These are phyloP conservation scores for Hypoxylon crocopeplum DNA, from an alignment of 495 filamentous ascomycete species.

Conservation along the genomic window DNA sequence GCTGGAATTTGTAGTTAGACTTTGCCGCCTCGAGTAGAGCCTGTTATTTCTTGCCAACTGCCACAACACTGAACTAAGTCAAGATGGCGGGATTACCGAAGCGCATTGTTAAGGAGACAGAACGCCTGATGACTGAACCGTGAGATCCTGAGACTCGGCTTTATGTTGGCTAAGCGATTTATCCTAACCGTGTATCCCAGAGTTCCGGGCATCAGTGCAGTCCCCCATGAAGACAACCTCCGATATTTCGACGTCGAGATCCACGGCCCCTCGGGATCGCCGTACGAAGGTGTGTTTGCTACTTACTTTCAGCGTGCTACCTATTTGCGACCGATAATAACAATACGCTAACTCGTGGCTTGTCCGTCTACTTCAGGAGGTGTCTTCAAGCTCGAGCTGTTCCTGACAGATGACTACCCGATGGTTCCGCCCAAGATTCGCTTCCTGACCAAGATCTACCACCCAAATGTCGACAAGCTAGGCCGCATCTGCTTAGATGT, in stretches of 20 bases:
- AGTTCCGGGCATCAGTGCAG: conserved; percentile 93
- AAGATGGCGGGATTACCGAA: conserved; percentile 86
- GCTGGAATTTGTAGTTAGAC: not conserved
- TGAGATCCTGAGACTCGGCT: conserved; percentile 52
- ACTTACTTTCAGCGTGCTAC: too few relatives aligned
- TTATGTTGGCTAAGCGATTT: not conserved
- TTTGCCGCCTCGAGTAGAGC: not conserved
- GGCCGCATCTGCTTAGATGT: conserved; percentile 98
- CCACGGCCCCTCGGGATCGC: conserved; percentile 90
- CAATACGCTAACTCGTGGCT: conserved; percentile 10
- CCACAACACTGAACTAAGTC: conserved; percentile 1
- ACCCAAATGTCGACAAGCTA: conserved; percentile 97
- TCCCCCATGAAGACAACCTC: conserved; percentile 98
- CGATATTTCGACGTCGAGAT: conserved; percentile 98
- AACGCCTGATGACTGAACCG: conserved; percentile 96
- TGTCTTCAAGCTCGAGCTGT: conserved; percentile 96
- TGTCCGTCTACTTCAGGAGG: conserved; percentile 65
- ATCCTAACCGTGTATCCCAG: conserved; percentile 53
- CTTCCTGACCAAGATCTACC: conserved; percentile 98
- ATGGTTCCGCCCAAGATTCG: conserved; percentile 99
- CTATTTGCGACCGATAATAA: too few relatives aligned
- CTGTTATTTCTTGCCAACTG: not conserved
- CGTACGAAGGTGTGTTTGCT: conserved; percentile 76
- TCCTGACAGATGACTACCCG: conserved; percentile 98
- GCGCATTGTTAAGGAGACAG: conserved; percentile 97